These are phyloP conservation scores for Auriscalpium vulgare DNA, from an alignment of 768 basidiomycete genomes.

Conservation along the genomic window DNA sequence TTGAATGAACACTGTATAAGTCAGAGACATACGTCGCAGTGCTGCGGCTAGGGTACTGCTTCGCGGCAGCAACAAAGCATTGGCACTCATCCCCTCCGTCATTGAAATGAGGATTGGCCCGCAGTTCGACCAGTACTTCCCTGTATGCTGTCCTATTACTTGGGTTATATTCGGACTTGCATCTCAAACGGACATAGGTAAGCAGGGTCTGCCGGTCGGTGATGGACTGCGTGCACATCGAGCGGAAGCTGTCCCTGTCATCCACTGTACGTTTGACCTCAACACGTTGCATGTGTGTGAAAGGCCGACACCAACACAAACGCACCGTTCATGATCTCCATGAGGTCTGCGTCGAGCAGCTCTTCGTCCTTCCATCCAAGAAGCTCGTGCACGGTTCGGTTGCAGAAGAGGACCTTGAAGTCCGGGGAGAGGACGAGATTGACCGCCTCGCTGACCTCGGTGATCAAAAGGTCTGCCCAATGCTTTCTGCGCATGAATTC, in stretches of 20 bases:
- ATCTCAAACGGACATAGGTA: conserved; percentile 53
- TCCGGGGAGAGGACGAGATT: conserved; percentile 58
- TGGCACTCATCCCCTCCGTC: conserved; percentile 34
- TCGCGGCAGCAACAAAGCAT: conserved; percentile 70
- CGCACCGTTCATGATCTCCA: conserved; percentile 59
- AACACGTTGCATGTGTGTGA: conserved; percentile 7
- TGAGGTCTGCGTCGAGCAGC: conserved; percentile 58
- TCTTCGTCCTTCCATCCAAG: conserved; percentile 75
- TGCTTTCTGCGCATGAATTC: conserved; percentile 85
- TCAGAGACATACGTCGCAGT: conserved; percentile 46
- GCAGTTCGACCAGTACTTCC: conserved; percentile 63
- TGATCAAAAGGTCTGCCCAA: conserved; percentile 76
- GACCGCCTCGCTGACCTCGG: conserved; percentile 69
- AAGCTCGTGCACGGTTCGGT: conserved; percentile 57
- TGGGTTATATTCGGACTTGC: conserved; percentile 29
- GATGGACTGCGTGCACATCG: conserved; percentile 49
- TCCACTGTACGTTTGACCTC: conserved; percentile 33
- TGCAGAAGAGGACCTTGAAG: conserved; percentile 62
- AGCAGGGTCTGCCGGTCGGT: conserved; percentile 42
- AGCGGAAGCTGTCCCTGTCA: conserved; percentile 41
- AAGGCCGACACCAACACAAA: conserved; percentile 7
- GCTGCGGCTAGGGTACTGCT: conserved; percentile 71
- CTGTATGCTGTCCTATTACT: conserved; percentile 21
- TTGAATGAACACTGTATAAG: background rate
- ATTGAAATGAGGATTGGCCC: conserved; percentile 51